phyloP scores from a whole-genome alignment of 2,329 filamentous ascomycete species.

The Thelonectria olida region DNA sequence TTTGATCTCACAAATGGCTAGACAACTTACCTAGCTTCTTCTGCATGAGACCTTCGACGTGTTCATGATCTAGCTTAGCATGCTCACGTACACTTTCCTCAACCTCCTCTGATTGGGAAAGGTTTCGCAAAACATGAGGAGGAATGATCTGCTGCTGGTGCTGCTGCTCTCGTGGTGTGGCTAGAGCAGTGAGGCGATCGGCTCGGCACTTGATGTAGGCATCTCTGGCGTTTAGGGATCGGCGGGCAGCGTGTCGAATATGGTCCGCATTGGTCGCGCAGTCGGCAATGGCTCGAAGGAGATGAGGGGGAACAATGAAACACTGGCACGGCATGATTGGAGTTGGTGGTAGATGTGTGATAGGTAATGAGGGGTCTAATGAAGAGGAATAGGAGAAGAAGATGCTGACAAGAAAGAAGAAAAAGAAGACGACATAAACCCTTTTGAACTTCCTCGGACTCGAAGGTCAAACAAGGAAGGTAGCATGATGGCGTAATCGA shows the following conservation, averaged over 20 bases:
- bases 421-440: neutral
- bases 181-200: conserved; percentile 47
- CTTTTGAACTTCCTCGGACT: neutral
- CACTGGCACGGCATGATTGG: conserved; percentile 41
- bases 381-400: neutral
- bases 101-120: conserved; percentile 48
- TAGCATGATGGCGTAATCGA: conserved; percentile 8
- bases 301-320: conserved; percentile 57
- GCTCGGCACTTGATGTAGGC: conserved; percentile 43
- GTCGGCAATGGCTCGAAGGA: conserved; percentile 54
- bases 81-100: conserved; percentile 49
- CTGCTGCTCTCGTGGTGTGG: conserved; percentile 42
- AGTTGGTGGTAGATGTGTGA: neutral
- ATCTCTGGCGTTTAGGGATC: conserved; percentile 47
- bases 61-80: conserved; percentile 51
- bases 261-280: conserved; percentile 48
- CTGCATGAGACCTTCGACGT: conserved; percentile 42
- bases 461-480: conserved; percentile 5
- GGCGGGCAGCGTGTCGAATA: conserved; percentile 48
- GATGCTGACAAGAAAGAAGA: neutral
- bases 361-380: neutral
- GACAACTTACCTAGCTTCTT: conserved; percentile 37
- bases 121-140: conserved; percentile 48
- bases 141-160: conserved; percentile 50
- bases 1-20: too few species aligned